Base-by-base conservation (phyloP, 2,329 filamentous ascomycete genomes). In the Sporothrix protearum region DNA sequence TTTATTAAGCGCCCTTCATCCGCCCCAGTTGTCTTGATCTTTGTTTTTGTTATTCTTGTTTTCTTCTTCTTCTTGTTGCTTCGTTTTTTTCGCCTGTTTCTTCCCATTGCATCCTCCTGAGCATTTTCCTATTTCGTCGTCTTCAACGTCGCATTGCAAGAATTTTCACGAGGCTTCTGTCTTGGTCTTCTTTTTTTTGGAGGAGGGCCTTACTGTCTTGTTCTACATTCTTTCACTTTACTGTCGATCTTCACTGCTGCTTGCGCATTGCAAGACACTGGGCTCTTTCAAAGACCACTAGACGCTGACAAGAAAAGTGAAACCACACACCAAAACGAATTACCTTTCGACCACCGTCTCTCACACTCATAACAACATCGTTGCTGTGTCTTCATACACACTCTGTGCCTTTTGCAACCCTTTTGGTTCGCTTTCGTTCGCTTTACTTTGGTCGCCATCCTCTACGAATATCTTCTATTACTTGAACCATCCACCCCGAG, bases 201-300 rank as follows among this genome's bases (percentile, higher is more conserved):
- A 59, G 19, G 66, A 49, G 57, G 22, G 42, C 71, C 42, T 67
- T 45, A 59, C 67, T 72, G 30, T 67, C 47, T 51, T 71, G 70
- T 71, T 59, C 70, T 70, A 67, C 71, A 69, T 72, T 70, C 67
- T 69, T 72, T 72, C 57, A 66, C 70, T n/a, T 51, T 30, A 9
- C 16, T 63, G 57, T 59, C 59, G 71, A 66, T 72, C 71, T 66
- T 42, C 51, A 42, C 28, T 30, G 59, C 71, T 53, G 71, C 33
- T 70, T 72, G 55, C 59, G 59, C 49, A 64, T 30, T n/a, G n/a
- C 61, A 42, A 69, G 71, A 72, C 71, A 72, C 45, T 47, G 42
- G 42, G 55, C 39, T 51, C 64, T 67, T 67, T 69, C 66, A 69
- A 28, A 36, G 64, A 22, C 42, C 28, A 68, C 53, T 12, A 14